Evolutionary conservation across 2,329 filamentous ascomycete species (phyloP), one percentile per base, ranked within the genome.

Genomic region (Fusarium lateritium): DNA sequence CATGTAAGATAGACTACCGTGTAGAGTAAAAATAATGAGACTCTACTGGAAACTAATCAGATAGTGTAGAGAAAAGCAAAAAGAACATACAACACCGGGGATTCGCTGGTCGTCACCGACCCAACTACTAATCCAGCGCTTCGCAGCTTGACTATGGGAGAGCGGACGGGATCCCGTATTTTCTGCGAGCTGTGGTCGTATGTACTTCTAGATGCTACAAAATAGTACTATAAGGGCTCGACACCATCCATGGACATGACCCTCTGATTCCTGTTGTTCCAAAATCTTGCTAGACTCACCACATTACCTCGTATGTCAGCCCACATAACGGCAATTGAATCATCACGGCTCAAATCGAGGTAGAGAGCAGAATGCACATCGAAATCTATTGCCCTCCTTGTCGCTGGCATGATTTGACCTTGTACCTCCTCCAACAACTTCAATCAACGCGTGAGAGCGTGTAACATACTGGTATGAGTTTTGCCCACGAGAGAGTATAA

Each of bases 41-140:
- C 14, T 17, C 19, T 19, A 19, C 19, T 19, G 19, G 19, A 19
- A 19, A 19, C 19, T 19, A 19, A 19, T 19, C 13, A 10, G 28
- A 31, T 31, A 13, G 7, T 7, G 13, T 5, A 24, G 6, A 3
- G 9, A 24, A 10, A 4, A 6, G 26, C 26, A 61, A 60, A 62
- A 60, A 36, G 8, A 19, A 62, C 59, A 62, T 62, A 62, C 59
- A 62, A 62, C 56, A 62, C 56, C 36, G 56, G 59, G 59, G 42
- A 63, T 62, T 63, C 60, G 56, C 60, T 62, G 60, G 60, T 62
- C 59, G 59, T 62, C 59, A 61, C 59, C 59, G 59, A 61, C 59
- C 59, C 59, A 62, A 62, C 59, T 62, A 62, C 59, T 62, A 53
- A 62, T 60, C 54, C 58, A 52, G 54, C 58, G 54, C 54, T 62